Base-by-base conservation (phyloP, 2,329 filamentous ascomycete species). In the Nigrospora sphaerica region DNA sequence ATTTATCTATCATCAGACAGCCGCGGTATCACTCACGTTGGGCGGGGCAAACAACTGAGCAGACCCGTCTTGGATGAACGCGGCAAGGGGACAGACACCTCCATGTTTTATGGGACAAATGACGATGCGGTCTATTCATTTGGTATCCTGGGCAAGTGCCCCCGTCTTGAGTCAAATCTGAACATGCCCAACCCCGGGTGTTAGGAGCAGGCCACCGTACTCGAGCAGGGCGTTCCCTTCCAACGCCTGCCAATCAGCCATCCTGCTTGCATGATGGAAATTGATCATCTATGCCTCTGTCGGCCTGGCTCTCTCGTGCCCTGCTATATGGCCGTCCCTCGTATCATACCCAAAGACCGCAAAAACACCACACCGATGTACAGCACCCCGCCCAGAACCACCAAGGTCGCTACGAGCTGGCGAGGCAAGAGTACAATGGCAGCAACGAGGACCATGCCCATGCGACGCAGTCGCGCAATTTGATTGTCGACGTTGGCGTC, bases 311-410 rank as follows among this genome's bases (percentile, higher is more conserved):
- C 23, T 28, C 23, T 7, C 23, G 23, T 28, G 23, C 23, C 23
- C 23, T 28, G 23, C 23, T 28, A 28, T 10, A 9, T 10, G 23
- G 23, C 23, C 23, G 23, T 28, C 23, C 57, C 52, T 32, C 44
- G 49, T 49, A 52, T 48, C 47, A 52, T 54, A 47, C 60, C 55
- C 44, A 36, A 34, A 42, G 57, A 54, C 32, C 42, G 19, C 49
- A 62, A 56, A 46, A 57, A 49, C 42, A 53, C 53, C 47, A 54
- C 56, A 41, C 39, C 42, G 47, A 59, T 59, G 54, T 62, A 63
- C 57, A 62, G 49, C 56, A 39, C 48, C 51, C 37, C 47, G 62
- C 55, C 63, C 67, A 37, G 65, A 49, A 62, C 56, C 39, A 64
- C 52, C 43, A 62, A 43, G 43, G 56, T 56, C 40, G 50, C 54